Evolutionary conservation across 495 filamentous ascomycete genomes (phyloP).

Genomic region (Trichocladium antarcticum): DNA sequence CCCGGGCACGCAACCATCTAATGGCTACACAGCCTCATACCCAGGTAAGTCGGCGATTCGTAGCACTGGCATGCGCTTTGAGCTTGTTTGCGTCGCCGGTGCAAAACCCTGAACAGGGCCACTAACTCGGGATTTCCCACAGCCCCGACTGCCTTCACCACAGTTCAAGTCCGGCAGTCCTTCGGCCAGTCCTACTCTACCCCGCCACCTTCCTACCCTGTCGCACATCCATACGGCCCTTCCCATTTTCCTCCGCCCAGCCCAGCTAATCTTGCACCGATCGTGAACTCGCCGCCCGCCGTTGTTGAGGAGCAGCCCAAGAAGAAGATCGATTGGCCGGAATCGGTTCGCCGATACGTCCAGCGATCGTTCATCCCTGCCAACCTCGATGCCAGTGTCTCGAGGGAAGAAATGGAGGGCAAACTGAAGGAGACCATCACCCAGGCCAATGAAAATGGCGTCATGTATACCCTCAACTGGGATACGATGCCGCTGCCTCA

Average conservation of each 20-base stretch:
- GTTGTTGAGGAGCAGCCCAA: conserved; percentile 25
- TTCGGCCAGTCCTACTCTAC: conserved; percentile 33
- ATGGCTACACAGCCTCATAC: conserved; percentile 25
- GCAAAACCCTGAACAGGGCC: conserved; percentile 5
- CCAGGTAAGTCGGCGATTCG: conserved; percentile 10
- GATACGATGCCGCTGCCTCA: conserved; percentile 75
- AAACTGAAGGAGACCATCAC: conserved; percentile 82
- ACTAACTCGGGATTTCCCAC: conserved; percentile 14
- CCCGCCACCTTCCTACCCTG: conserved; percentile 21
- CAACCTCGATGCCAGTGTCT: conserved; percentile 54
- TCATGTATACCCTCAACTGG: conserved; percentile 70
- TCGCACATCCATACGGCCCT: conserved; percentile 19
- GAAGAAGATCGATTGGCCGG: conserved; percentile 63
- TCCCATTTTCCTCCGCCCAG: conserved; percentile 12
- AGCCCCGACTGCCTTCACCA: conserved; percentile 41
- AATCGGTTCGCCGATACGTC: conserved; percentile 68
- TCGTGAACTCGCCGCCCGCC: conserved; percentile 12
- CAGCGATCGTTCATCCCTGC: conserved; percentile 69
- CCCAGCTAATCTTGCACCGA: conserved; percentile 21
- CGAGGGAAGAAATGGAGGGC: conserved; percentile 58
- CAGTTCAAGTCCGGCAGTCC: conserved; percentile 39
- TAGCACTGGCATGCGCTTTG: neutral
- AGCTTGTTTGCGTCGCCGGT: neutral
- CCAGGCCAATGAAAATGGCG: conserved; percentile 56
- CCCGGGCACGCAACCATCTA: conserved; percentile 27